A percentile compares a stretch with the other conserved stretches of the same genome.
phyloP scores from a whole-genome alignment of 371 early-diverging fungal genomes.

The Sporodiniella umbellata region DNA sequence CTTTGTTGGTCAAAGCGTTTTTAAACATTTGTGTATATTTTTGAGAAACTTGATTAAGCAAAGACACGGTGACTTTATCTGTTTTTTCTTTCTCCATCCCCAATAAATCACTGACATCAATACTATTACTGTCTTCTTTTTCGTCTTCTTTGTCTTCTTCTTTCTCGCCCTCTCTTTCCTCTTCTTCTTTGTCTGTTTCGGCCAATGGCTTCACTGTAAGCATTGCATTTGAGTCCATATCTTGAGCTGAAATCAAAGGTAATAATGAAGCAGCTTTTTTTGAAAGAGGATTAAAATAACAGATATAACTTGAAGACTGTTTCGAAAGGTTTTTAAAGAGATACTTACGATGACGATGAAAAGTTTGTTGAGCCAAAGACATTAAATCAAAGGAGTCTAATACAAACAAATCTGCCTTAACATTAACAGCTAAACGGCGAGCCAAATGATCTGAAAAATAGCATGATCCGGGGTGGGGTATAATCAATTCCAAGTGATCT shows the following conservation, averaged over 20 bases:
- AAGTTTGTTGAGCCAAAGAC: slow-evolving; percentile 38
- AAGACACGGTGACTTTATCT: slow-evolving; percentile 1
- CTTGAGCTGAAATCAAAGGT: slow-evolving; percentile 15
- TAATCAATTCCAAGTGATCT: slow-evolving; percentile 29
- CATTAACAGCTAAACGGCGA: slow-evolving; percentile 18
- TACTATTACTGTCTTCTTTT: not conserved
- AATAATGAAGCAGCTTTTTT: slow-evolving; percentile 12
- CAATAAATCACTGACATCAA: not conserved
- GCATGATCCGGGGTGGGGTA: slow-evolving; percentile 34
- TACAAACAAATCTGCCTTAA: slow-evolving; percentile 26
- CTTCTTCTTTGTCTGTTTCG: slow-evolving; percentile 4
- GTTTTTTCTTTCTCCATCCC: not conserved
- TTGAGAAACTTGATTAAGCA: slow-evolving; percentile 2
- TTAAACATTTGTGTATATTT: slow-evolving; percentile 22
- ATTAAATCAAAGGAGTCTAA: slow-evolving; percentile 51
- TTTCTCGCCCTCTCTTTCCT: slow-evolving; percentile 1
- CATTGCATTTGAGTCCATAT: slow-evolving; percentile 16
- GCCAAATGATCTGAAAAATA: slow-evolving; percentile 38
- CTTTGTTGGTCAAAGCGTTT: slow-evolving; percentile 2
- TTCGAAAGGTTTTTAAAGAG: too few species aligned
- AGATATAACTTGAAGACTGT: too few species aligned
- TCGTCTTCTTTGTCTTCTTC: slow-evolving; percentile 3
- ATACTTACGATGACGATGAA: slow-evolving; percentile 23
- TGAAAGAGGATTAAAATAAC: too few species aligned
- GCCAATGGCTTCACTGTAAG: slow-evolving; percentile 7